phyloP scores from a whole-genome alignment of 495 filamentous ascomycete genomes.

The Penicillium argentinense region DNA sequence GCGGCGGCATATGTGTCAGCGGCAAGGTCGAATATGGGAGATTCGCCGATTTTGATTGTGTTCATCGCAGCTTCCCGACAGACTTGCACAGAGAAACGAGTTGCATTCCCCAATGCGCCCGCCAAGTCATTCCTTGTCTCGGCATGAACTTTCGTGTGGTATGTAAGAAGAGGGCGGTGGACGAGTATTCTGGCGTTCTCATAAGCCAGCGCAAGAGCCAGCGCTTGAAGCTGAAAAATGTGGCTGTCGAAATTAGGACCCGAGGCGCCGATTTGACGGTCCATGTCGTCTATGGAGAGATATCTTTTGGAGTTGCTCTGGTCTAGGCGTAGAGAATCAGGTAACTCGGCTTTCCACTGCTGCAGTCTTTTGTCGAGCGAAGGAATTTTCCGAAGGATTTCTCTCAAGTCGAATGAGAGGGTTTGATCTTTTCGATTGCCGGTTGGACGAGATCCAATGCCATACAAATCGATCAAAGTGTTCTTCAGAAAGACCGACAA shows the following conservation, averaged over 20 bases:
- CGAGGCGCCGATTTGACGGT: constrained; percentile 27
- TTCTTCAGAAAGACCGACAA: constrained; percentile 25
- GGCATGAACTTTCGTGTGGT: constrained; percentile 5
- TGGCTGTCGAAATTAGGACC: constrained; percentile 27
- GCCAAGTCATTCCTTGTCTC: background rate
- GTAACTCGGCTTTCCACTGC: constrained; percentile 22
- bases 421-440: background rate
- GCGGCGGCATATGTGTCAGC: constrained; percentile 30
- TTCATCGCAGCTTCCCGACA: constrained; percentile 29
- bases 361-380: constrained; percentile 8
- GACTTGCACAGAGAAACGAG: constrained; percentile 10
- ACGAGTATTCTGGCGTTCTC: constrained; percentile 28
- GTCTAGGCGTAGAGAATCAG: constrained; percentile 3
- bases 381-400: constrained; percentile 13
- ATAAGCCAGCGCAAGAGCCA: constrained; percentile 26
- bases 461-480: constrained; percentile 25
- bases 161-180: constrained; percentile 26
- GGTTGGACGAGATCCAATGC: constrained; percentile 7
- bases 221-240: constrained; percentile 30
- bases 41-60: constrained; percentile 16
- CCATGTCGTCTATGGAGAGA: constrained; percentile 21
- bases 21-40: constrained; percentile 18
- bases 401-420: background rate
- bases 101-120: background rate
- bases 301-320: background rate